Base-by-base conservation (phyloP, 352 stramenopile genomes). In the Elongisporangium undulatum region DNA sequence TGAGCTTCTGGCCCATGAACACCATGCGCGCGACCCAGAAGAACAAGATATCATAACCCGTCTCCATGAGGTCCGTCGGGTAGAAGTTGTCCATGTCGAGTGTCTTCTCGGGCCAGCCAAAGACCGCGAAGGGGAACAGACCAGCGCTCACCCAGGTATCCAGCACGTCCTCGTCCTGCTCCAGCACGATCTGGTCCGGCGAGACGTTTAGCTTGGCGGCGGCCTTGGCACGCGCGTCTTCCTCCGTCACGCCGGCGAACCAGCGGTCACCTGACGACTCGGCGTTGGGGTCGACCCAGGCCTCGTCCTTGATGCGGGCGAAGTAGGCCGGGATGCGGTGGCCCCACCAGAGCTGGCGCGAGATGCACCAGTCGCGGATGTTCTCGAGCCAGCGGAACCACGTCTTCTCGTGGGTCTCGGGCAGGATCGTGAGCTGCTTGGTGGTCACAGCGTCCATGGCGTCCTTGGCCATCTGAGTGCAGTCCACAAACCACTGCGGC, bases 31-130 rank as follows among this genome's bases (percentile, higher is more conserved):
- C 97, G 49, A 99, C 97, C 98, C 98, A 99, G 75, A 99, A 99
- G 79, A 99, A 99, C 17, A 99, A 69, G 74, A 99, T 99, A 76
- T 99, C 98, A 67, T 98, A 98, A 12, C 97, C 98, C n/a, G 98
- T 99, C 72, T 99, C 98, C 24, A 99, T 74, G 61, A 98, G 75
- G 50, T 97, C 94, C 26, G 92, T 95, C 20, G 97, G 97, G 75
- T 98, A 99, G 62, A 98, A 99, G 65, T 92, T 83, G 26, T 80
- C 72, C 48, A 98, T 79, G 58, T 93, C 82, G 3, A 53, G 45
- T 17, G 76, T 75, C 38, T 78, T 69, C 39, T 90, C 73, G 0
- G 85, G 87, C 87, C 87, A 95, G 13, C 82, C 85, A 55, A 94
- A 96, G 51, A 94, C 82, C 6, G 85, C 82, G 49, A 94, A 91